Evolutionary conservation across 1,284 basidiomycete genomes (phyloP).

Genomic region (Boletellus deceptivus): DNA sequence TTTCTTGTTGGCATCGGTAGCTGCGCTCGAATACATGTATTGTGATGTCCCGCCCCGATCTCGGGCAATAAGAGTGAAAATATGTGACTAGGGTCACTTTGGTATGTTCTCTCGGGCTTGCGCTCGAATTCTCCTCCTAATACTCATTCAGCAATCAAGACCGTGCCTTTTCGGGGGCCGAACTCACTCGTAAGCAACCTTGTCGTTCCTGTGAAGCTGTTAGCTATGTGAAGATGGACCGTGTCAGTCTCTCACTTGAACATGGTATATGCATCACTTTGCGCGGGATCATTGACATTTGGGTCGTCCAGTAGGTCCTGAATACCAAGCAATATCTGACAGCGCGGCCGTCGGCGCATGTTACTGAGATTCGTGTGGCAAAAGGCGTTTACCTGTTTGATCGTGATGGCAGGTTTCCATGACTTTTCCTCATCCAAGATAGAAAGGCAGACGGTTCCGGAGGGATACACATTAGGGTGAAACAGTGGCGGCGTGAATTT

Average conservation of each 20-base stretch:
- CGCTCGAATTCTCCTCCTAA: constrained; percentile 69
- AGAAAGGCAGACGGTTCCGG: constrained; percentile 96
- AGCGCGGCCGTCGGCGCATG: not conserved
- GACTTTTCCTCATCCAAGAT: constrained; percentile 99
- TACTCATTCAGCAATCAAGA: constrained; percentile 8
- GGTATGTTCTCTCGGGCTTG: constrained; percentile 86
- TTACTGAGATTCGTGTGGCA: not conserved
- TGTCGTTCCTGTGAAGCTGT: constrained; percentile 70
- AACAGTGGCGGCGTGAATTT: constrained; percentile 97
- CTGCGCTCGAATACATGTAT: constrained; percentile 16
- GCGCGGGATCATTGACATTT: constrained; percentile 93
- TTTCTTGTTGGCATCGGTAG: constrained; percentile 5
- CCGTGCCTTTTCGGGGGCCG: not conserved
- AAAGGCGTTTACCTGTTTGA: constrained; percentile 80
- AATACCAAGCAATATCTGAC: constrained; percentile 90
- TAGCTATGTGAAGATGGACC: constrained; percentile 2
- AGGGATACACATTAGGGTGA: constrained; percentile 99
- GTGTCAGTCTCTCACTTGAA: constrained; percentile 73
- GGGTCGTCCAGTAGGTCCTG: constrained; percentile 94
- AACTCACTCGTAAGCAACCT: constrained; percentile 82
- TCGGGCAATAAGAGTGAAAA: not conserved
- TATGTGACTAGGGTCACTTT: constrained; percentile 47
- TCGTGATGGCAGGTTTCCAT: constrained; percentile 98
- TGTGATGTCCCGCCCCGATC: constrained; percentile 6
- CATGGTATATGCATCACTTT: constrained; percentile 96